These are phyloP conservation scores for Immersiella caudata DNA, from an alignment of 495 filamentous ascomycete genomes.

Conservation along the genomic window DNA sequence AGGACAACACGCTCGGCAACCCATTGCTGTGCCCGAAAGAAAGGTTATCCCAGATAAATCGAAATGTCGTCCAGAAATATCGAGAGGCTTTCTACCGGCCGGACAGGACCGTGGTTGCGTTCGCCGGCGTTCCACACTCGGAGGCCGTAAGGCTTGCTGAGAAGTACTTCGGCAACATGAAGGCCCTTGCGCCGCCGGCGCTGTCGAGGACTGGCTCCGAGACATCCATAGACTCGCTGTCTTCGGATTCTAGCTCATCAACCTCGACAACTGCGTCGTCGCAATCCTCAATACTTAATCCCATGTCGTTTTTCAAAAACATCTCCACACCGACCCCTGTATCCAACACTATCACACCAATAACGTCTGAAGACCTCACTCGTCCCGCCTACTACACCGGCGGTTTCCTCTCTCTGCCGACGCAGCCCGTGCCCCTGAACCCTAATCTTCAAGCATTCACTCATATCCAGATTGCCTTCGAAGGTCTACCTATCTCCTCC, in stretches of 20 bases:
- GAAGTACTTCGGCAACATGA: conserved; percentile 91
- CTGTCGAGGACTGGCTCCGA: conserved; percentile 61
- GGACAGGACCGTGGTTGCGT: conserved; percentile 89
- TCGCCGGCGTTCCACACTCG: conserved; percentile 85
- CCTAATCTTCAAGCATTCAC: conserved; percentile 80
- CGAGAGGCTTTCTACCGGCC: conserved; percentile 82
- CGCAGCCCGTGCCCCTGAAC: conserved; percentile 73
- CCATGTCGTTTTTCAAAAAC: conserved; percentile 93
- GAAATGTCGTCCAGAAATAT: conserved; percentile 74
- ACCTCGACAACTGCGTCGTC: conserved; percentile 50
- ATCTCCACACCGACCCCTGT: conserved; percentile 66
- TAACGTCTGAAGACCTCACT: conserved; percentile 59
- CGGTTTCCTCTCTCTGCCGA: conserved; percentile 83
- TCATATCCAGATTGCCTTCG: conserved; percentile 93
- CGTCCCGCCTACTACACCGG: conserved; percentile 87
- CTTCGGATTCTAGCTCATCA: conserved; percentile 48
- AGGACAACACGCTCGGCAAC: conserved; percentile 93
- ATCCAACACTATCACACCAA: conserved; percentile 48
- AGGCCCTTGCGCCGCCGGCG: conserved; percentile 50
- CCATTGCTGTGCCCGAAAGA: conserved; percentile 90
- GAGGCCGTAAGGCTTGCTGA: conserved; percentile 79
- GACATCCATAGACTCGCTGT: conserved; percentile 45
- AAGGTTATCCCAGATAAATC: conserved; percentile 74
- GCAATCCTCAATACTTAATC: conserved; percentile 66
- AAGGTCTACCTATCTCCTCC: conserved; percentile 87